phyloP scores from a whole-genome alignment of 208 protist genomes.

The Spongospora subterranea region DNA sequence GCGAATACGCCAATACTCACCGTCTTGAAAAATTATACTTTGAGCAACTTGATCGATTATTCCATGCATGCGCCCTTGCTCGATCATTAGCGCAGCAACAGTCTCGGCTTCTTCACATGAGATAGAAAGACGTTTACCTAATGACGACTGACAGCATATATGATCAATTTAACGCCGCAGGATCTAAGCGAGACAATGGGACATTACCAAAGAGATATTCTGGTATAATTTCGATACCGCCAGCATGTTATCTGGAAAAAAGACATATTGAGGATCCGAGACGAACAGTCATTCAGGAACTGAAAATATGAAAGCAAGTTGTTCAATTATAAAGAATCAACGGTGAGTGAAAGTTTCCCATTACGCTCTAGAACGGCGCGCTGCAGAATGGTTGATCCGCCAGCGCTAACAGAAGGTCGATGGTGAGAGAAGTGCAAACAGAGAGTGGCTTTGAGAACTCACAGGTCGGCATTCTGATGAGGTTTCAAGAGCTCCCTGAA shows the following conservation, averaged over 20 bases:
- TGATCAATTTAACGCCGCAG: neutral
- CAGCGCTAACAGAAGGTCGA: neutral
- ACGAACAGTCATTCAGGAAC: too few relatives aligned
- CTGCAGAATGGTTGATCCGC: constrained; percentile 7
- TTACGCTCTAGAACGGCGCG: constrained; percentile 37
- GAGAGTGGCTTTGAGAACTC: too few relatives aligned
- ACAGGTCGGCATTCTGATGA: constrained; percentile 44
- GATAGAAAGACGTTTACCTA: neutral
- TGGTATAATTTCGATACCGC: constrained; percentile 28
- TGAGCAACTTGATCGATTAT: constrained; percentile 13
- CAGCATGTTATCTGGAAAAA: neutral
- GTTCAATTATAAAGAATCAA: too few relatives aligned
- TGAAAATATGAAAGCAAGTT: too few relatives aligned
- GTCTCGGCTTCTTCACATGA: neutral
- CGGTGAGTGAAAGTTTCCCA: neutral
- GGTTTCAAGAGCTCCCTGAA: neutral
- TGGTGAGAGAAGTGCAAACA: too few relatives aligned
- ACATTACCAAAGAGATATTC: neutral
- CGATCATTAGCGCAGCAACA: constrained; percentile 10
- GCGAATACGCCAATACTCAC: too few relatives aligned
- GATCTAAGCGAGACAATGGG: neutral
- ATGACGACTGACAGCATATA: neutral
- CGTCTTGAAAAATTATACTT: constrained; percentile 1
- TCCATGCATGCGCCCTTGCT: constrained; percentile 27
- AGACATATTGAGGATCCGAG: too few relatives aligned